Evolutionary conservation across 1,284 basidiomycete species (phyloP).

Genomic region (Microbotryum silenes-acaulis): DNA sequence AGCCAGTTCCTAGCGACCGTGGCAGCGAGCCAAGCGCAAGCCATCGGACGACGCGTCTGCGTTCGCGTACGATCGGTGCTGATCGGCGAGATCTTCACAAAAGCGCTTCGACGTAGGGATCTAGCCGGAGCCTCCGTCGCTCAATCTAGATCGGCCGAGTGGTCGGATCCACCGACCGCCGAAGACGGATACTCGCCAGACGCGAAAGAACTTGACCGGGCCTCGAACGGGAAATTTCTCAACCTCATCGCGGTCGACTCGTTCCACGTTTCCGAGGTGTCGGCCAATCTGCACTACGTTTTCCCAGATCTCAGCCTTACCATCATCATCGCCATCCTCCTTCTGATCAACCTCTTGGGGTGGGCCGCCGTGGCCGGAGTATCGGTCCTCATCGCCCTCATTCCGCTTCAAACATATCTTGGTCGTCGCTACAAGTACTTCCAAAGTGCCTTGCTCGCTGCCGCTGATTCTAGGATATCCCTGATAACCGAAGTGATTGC

Average conservation of each 20-base stretch:
- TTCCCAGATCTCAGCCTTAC: conserved; percentile 43
- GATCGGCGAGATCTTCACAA: conserved; percentile 50
- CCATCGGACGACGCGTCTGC: conserved; percentile 47
- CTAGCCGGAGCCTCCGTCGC: conserved; percentile 36
- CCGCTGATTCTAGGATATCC: conserved; percentile 49
- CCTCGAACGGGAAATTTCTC: conserved; percentile 47
- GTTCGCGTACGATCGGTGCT: conserved; percentile 45
- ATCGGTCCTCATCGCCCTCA: no score
- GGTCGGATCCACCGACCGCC: no score
- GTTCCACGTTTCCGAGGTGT: conserved; percentile 40
- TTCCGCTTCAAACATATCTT: neutral
- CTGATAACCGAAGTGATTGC: conserved; percentile 50
- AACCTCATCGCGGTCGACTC: conserved; percentile 52
- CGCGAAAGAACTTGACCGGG: conserved; percentile 31
- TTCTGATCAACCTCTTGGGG: conserved; percentile 46
- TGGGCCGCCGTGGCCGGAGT: conserved; percentile 44
- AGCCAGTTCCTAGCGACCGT: conserved; percentile 44
- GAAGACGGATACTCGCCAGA: neutral
- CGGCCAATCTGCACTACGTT: conserved; percentile 43
- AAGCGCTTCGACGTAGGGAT: conserved; percentile 49
- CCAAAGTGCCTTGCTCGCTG: conserved; percentile 45
- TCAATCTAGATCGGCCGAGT: no score
- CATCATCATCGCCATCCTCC: conserved; percentile 44
- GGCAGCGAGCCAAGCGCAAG: conserved; percentile 44
- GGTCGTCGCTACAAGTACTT: conserved; percentile 45